A percentile compares a stretch with the other conserved stretches of the same genome.
Evolutionary conservation across 2,329 filamentous ascomycete species (phyloP).

Genomic region (Curvularia sp.): DNA sequence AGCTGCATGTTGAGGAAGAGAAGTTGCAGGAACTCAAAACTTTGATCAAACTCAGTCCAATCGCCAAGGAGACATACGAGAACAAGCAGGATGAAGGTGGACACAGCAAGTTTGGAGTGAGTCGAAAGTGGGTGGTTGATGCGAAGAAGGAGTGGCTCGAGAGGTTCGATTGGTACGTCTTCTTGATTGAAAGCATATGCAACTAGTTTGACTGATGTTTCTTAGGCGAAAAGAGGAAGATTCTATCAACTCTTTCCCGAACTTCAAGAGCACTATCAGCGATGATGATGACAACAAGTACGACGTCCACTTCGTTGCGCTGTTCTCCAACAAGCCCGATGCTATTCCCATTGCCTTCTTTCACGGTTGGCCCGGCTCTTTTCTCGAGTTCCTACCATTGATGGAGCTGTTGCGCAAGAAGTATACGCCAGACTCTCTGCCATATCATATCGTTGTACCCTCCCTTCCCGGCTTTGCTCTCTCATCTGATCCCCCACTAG

Average conservation of each 20-base stretch:
- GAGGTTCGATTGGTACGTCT: slow-evolving; percentile 46
- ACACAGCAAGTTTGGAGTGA: slow-evolving; percentile 42
- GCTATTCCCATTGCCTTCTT: slow-evolving; percentile 61
- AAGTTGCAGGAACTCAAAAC: slow-evolving; percentile 43
- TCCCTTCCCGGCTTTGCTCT: slow-evolving; percentile 64
- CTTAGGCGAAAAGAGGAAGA: slow-evolving; percentile 51
- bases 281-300: slow-evolving; percentile 50
- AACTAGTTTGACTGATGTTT: neutral
- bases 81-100: slow-evolving; percentile 37
- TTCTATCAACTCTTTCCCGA: slow-evolving; percentile 59
- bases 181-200: neutral
- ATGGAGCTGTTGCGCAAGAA: slow-evolving; percentile 56
- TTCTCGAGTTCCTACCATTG: slow-evolving; percentile 64
- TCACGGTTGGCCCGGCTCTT: slow-evolving; percentile 64
- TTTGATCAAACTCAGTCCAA: slow-evolving; percentile 37
- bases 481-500: slow-evolving; percentile 57
- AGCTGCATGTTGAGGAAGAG: slow-evolving; percentile 37
- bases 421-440: slow-evolving; percentile 60
- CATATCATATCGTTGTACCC: slow-evolving; percentile 65
- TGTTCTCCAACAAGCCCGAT: slow-evolving; percentile 61
- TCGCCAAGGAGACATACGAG: slow-evolving; percentile 44
- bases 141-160: slow-evolving; percentile 42
- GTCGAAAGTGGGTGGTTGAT: slow-evolving; percentile 39
- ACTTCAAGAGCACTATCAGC: slow-evolving; percentile 56
- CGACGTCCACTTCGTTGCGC: slow-evolving; percentile 61